These are phyloP conservation scores for Macrophomina tecta DNA, from an alignment of 2,329 filamentous ascomycete species.

Conservation along the genomic window DNA sequence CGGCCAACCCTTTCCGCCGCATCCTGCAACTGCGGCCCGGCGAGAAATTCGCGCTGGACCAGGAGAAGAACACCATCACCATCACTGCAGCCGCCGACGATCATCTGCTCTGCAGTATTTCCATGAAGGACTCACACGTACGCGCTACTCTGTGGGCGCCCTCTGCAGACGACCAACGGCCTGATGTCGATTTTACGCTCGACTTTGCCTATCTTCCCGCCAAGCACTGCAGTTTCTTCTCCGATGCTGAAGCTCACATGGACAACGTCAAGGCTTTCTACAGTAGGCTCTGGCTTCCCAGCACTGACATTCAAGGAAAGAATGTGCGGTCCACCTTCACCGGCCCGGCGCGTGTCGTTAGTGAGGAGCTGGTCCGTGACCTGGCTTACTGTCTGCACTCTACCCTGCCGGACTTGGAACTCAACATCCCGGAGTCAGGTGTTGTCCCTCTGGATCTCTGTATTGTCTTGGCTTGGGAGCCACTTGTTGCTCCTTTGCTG, in stretches of 20 bases:
- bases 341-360: neutral
- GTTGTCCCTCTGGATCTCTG: conserved; percentile 37
- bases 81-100: neutral
- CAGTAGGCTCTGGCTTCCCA: neutral
- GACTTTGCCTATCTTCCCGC: neutral
- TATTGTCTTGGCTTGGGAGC: conserved; percentile 49
- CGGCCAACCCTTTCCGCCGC: neutral
- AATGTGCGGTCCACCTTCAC: neutral
- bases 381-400: neutral
- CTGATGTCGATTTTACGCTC: neutral
- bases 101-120: neutral
- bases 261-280: neutral
- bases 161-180: neutral
- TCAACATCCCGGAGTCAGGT: neutral
- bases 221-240: conserved; percentile 7
- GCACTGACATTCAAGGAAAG: neutral
- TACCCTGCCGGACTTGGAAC: neutral
- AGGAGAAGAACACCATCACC: neutral
- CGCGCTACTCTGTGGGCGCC: neutral
- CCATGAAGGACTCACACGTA: neutral
- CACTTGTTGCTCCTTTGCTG: conserved; percentile 31
- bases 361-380: neutral
- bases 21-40: neutral
- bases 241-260: neutral
- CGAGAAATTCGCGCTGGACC: neutral